Conservation (phyloP, 441 rosid species). For the Euphorbia schlechtendalii region DNA sequence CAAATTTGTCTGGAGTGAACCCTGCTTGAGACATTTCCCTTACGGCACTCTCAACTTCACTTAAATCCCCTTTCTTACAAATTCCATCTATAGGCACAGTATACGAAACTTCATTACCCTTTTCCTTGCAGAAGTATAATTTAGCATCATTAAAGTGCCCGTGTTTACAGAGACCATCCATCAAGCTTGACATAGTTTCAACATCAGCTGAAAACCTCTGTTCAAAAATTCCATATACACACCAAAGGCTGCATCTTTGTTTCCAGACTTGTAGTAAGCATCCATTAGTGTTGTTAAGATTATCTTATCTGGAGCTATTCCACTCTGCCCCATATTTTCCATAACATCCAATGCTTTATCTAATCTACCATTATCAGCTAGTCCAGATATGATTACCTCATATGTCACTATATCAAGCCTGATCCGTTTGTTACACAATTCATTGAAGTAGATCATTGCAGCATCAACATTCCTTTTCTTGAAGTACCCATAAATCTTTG, state of each 20-base stretch:
- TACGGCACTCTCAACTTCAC: constrained; percentile 10
- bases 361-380: constrained; percentile 12
- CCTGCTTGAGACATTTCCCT: constrained; percentile 10
- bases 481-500: constrained; percentile 8
- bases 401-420: constrained; percentile 7
- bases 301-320: constrained; percentile 5
- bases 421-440: neutral
- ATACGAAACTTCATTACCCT: constrained; percentile 13
- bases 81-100: constrained; percentile 9
- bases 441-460: neutral
- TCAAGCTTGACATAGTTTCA: constrained; percentile 10
- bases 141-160: constrained; percentile 8
- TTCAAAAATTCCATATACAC: constrained; percentile 7
- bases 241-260: neutral
- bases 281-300: constrained; percentile 10
- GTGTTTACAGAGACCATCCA: constrained; percentile 10
- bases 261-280: constrained; percentile 15
- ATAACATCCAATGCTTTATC: neutral
- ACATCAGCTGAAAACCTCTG: constrained; percentile 14
- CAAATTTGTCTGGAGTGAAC: constrained; percentile 14
- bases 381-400: constrained; percentile 13
- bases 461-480: constrained; percentile 6
- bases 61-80: constrained; percentile 12
- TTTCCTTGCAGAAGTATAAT: constrained; percentile 13
- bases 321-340: constrained; percentile 4